Percentiles rank a stretch among this genome's conserved stretches.
Evolutionary conservation across 2,329 filamentous ascomycete genomes (phyloP).

Genomic region (Talaromyces sp.): DNA sequence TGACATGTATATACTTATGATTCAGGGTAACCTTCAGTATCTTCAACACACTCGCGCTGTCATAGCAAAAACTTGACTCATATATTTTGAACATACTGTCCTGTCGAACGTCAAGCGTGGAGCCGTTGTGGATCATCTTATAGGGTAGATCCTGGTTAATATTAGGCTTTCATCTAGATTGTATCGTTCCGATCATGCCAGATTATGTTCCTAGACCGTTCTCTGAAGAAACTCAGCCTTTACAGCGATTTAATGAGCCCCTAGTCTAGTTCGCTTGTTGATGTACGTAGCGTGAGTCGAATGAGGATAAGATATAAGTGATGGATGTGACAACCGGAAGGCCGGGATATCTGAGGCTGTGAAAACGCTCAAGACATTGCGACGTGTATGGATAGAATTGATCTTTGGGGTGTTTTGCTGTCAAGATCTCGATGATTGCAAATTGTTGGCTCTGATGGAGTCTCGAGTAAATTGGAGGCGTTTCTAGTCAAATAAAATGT

Average conservation of each 20-base stretch:
- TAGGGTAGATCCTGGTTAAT: background rate
- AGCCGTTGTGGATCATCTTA: constrained; percentile 4
- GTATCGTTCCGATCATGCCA: too few relatives aligned
- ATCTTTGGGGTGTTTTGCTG: background rate
- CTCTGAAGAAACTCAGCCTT: background rate
- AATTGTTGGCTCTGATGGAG: background rate
- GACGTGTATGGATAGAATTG: background rate
- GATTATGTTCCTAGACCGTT: background rate
- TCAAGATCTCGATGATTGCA: background rate
- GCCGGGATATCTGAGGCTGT: background rate
- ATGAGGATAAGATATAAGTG: too few relatives aligned
- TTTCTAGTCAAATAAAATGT: background rate
- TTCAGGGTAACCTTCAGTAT: background rate
- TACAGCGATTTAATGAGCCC: background rate
- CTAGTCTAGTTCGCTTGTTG: background rate
- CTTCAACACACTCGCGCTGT: background rate
- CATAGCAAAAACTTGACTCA: background rate
- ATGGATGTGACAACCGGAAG: background rate
- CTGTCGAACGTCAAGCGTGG: background rate
- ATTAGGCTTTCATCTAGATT: background rate
- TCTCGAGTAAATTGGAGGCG: constrained; percentile 5
- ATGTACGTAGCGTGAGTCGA: background rate
- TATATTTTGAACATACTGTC: background rate
- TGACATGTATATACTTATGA: background rate
- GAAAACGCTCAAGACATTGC: background rate